A percentile compares a stretch with the other conserved stretches of the same genome.
Conservation (phyloP, 73 alveolate genomes). For the Paramecium pentaurelia region DNA sequence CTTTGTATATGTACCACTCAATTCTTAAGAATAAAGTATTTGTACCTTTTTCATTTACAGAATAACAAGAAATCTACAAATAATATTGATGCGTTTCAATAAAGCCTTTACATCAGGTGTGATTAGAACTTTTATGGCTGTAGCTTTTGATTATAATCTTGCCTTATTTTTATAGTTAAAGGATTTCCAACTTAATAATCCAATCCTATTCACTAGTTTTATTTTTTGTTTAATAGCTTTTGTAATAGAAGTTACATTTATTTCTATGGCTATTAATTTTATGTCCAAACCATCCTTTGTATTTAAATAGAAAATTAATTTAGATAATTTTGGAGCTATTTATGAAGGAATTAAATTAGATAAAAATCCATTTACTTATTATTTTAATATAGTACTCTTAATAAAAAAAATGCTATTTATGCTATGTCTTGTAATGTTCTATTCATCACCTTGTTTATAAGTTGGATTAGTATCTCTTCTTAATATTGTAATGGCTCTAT, state of each 20-base stretch:
- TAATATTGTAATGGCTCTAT: neutral
- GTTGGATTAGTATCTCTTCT: neutral
- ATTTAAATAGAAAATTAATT: neutral
- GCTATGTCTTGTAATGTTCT: neutral
- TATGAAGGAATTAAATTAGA: conserved; percentile 26
- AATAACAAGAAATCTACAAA: neutral
- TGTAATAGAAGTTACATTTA: neutral
- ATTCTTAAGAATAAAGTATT: neutral
- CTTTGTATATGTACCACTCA: neutral
- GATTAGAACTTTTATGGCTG: conserved; percentile 43
- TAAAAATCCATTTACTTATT: neutral
- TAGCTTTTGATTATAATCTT: conserved; percentile 23
- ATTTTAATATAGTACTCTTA: neutral
- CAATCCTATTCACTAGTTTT: neutral
- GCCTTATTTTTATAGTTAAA: neutral
- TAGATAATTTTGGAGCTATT: neutral
- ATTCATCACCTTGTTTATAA: neutral
- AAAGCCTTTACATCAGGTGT: conserved; percentile 5
- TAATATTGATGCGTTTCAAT: neutral
- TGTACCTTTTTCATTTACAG: neutral
- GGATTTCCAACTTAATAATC: neutral
- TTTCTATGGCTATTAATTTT: neutral
- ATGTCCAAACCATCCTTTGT: neutral
- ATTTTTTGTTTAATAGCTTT: neutral
- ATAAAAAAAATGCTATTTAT: neutral